Conservation (phyloP, 306 rosid species). For the Prunus dulcis region DNA sequence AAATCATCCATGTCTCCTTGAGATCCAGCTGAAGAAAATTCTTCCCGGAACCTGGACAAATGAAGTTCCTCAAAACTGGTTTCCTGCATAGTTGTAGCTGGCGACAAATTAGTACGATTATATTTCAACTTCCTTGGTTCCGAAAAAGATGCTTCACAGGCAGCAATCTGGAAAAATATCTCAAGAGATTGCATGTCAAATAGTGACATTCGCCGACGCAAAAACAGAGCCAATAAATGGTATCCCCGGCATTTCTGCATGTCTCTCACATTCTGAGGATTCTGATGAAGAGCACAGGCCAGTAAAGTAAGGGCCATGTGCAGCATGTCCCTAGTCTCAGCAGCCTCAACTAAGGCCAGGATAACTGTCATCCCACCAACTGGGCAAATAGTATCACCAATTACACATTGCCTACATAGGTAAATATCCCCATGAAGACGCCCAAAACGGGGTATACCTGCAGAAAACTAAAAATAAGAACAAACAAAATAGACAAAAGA, state of each 20-base stretch:
- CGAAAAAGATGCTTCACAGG: constrained; percentile 98
- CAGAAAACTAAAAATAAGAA: constrained; percentile 24
- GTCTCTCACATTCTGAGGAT: constrained; percentile 86
- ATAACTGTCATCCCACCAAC: constrained; percentile 93
- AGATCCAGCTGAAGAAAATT: constrained; percentile 82
- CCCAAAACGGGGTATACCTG: constrained; percentile 99
- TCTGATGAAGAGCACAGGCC: constrained; percentile 90
- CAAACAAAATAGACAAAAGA: constrained; percentile 10
- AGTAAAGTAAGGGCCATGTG: constrained; percentile 91
- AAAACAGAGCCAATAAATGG: constrained; percentile 91
- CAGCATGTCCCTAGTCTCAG: constrained; percentile 92
- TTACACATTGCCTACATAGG: constrained; percentile 78
- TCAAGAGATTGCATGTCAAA: constrained; percentile 98
- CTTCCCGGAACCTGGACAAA: constrained; percentile 83
- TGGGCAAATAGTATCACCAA: constrained; percentile 81
- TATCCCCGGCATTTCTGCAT: constrained; percentile 95
- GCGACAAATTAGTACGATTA: constrained; percentile 50
- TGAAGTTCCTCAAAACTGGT: constrained; percentile 64
- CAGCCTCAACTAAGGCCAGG: constrained; percentile 92
- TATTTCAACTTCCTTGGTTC: constrained; percentile 83
- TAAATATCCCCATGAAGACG: constrained; percentile 87
- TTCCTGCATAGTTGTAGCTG: constrained; percentile 58
- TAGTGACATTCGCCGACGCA: constrained; percentile 83
- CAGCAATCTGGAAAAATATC: constrained; percentile 96
- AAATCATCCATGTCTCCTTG: constrained; percentile 92